phyloP scores from a whole-genome alignment of 2,329 filamentous ascomycete species.

The Cadophora sp. region DNA sequence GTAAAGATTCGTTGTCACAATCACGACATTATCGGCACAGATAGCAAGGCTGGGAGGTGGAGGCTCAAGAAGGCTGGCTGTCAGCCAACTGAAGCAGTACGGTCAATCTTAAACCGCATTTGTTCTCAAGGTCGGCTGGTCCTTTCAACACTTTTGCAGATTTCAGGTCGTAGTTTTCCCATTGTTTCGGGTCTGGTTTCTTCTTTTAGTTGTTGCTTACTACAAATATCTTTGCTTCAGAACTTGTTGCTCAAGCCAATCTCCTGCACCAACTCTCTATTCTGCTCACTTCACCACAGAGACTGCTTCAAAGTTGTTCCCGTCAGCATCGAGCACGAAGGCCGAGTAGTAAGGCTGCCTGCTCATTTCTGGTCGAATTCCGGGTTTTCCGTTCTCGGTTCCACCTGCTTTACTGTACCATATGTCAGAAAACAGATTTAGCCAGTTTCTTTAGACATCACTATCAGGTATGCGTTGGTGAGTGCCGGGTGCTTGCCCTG shows the following conservation, averaged over 20 bases:
- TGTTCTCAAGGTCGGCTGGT: no score
- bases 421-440: not conserved
- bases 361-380: slow-evolving; percentile 32
- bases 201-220: no score
- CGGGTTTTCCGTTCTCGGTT: slow-evolving; percentile 31
- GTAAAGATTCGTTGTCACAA: no score
- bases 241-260: not conserved
- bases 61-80: no score
- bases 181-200: no score
- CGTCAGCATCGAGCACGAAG: slow-evolving; percentile 28
- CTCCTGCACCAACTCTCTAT: not conserved
- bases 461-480: not conserved
- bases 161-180: no score
- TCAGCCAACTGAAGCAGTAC: no score
- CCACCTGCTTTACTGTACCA: slow-evolving; percentile 27
- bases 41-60: not conserved
- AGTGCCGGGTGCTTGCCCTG: no score
- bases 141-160: no score
- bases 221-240: not conserved
- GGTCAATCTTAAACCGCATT: no score
- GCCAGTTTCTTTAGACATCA: not conserved
- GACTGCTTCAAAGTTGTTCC: slow-evolving; percentile 37
- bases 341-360: slow-evolving; percentile 32
- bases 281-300: slow-evolving; percentile 26
- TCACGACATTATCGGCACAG: no score